These are phyloP conservation scores for Wickerhamia fluorescens DNA, from an alignment of 805 yeast species.

Conservation along the genomic window DNA sequence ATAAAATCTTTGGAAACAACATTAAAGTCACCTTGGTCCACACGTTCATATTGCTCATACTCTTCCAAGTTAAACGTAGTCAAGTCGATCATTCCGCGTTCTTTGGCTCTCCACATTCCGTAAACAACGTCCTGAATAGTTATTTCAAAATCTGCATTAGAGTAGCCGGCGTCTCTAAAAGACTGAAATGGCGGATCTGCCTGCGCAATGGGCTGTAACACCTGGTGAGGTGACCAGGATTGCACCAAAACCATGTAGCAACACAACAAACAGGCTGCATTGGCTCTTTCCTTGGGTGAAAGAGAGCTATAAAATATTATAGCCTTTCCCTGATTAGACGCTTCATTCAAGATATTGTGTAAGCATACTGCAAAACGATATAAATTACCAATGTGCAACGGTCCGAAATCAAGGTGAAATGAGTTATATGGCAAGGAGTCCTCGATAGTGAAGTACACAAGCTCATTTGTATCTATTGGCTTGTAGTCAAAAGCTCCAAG, in stretches of 20 bases:
- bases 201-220: slow-evolving; percentile 88
- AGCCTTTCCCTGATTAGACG: slow-evolving; percentile 76
- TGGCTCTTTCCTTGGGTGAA: slow-evolving; percentile 74
- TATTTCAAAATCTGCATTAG: slow-evolving; percentile 88
- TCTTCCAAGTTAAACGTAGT: slow-evolving; percentile 85
- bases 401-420: slow-evolving; percentile 97
- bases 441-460: slow-evolving; percentile 86
- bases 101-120: slow-evolving; percentile 97
- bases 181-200: slow-evolving; percentile 90
- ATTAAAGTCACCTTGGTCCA: slow-evolving; percentile 95
- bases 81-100: slow-evolving; percentile 79
- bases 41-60: slow-evolving; percentile 90
- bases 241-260: slow-evolving; percentile 94
- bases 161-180: slow-evolving; percentile 96
- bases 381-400: slow-evolving; percentile 85
- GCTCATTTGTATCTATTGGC: slow-evolving; percentile 69
- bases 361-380: slow-evolving; percentile 92
- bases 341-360: slow-evolving; percentile 86
- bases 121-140: slow-evolving; percentile 93
- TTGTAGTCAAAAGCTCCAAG: slow-evolving; percentile 80
- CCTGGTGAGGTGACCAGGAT: slow-evolving; percentile 98
- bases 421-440: slow-evolving; percentile 87
- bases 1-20: slow-evolving; percentile 87
- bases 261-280: slow-evolving; percentile 89
- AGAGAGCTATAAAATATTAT: slow-evolving; percentile 86